Evolutionary conservation across 1,284 basidiomycete genomes (phyloP), one percentile per base, ranked within the genome.

Genomic region (Ustilago tritici): DNA sequence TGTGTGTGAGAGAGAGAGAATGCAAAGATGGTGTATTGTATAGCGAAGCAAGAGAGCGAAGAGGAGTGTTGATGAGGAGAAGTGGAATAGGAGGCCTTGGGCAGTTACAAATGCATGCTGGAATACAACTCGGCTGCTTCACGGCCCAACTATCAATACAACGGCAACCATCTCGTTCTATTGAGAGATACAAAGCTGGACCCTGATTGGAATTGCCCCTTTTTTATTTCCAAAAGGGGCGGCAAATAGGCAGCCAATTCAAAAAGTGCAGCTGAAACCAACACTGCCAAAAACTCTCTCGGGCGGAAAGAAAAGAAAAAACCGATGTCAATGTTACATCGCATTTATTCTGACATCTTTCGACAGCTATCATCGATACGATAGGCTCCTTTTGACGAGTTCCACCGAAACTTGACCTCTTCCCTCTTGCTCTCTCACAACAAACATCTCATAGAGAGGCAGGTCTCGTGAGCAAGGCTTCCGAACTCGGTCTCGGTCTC

Each of bases 151-250:
- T 46, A 10, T 5, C n/a, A 35, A 8, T 52, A 11, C n/a, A 35
- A 50, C 41, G 31, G 41, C 9, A 23, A 59, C 28, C 34, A 41
- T 17, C 6, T 17, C n/a, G n/a, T 9, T 61, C 31, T 28, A 55
- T 31, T 43, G 11, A 23, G 3, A 4, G 55, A 47, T 55, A 62
- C 53, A 62, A 49, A 61, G 31, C 3, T 23, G 36, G 61, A 64
- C 61, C 54, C 61, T 64, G 46, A 19, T 50, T 57, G 10, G 41
- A 54, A 40, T 57, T 55, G 62, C 56, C 69, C 69, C 60, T 46
- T 40, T 50, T 43, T 52, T 9, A 14, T 19, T 28, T 50, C 4
- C 31, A 50, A 15, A 17, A 28, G 31, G 15, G 12, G 23, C 49
- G 34, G 49, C 28, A 19, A 4, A 17, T 5, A 17, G 38, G 23